Conservation (phyloP, 1,139 yeast genomes). For the Candida freyschussii region DNA sequence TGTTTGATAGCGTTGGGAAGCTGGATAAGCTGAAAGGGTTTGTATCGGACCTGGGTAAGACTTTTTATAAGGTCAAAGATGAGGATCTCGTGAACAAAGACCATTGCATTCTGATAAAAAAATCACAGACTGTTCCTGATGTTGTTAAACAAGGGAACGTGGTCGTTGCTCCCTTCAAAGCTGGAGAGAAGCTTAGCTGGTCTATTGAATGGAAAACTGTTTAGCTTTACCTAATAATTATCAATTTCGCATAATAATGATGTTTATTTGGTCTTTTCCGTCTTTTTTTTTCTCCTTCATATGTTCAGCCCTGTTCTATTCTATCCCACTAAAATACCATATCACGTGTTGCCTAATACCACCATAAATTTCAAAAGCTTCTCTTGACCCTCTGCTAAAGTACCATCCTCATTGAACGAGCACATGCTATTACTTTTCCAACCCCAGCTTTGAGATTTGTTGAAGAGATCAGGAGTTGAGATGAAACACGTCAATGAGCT, state of each 20-base stretch:
- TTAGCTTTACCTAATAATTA: background rate
- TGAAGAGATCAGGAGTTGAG: constrained; percentile 46
- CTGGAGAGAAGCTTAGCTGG: constrained; percentile 76
- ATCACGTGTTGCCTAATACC: constrained; percentile 39
- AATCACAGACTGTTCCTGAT: constrained; percentile 55
- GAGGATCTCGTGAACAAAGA: constrained; percentile 41
- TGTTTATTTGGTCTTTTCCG: background rate
- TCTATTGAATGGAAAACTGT: constrained; percentile 64
- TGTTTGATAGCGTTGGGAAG: constrained; percentile 64
- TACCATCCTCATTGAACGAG: constrained; percentile 40
- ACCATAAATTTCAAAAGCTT: constrained; percentile 44
- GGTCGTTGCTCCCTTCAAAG: constrained; percentile 82
- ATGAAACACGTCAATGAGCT: constrained; percentile 45
- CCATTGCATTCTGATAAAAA: constrained; percentile 46
- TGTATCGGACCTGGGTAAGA: constrained; percentile 68
- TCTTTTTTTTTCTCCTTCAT: no score
- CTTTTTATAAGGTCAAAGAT: constrained; percentile 56
- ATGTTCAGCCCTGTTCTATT: no score
- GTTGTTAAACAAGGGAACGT: constrained; percentile 42
- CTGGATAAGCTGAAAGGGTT: constrained; percentile 66
- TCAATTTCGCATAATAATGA: background rate
- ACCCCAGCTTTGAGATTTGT: constrained; percentile 52
- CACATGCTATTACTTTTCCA: constrained; percentile 50
- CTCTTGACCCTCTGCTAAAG: constrained; percentile 36
- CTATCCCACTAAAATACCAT: constrained; percentile 3